Evolutionary conservation across 2,329 filamentous ascomycete genomes (phyloP), one percentile per base, ranked within the genome.

Genomic region (Aspergillus phoenicis): DNA sequence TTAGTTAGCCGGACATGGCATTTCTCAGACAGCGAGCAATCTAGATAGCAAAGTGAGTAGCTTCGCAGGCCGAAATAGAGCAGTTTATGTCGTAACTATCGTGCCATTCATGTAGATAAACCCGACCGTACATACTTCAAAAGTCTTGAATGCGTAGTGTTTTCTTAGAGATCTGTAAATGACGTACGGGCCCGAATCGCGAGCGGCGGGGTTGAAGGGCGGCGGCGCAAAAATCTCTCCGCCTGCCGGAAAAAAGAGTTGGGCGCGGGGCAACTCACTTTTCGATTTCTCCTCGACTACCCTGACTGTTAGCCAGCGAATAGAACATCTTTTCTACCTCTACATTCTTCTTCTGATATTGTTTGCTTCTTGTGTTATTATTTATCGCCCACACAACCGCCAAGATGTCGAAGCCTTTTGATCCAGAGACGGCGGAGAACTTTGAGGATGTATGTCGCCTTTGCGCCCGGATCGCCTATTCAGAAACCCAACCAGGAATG

Each of bases 371-470:
- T 8, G 41, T 36, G n/a, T 10, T 33, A 8, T 15, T 33, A 36
- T 17, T 15, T 26, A 11, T 10, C 30, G 17, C 8, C 47, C 22
- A 41, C 30, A 53, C 55, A 49, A 53, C 52, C 64, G 61, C 60
- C 65, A 74, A 71, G 52, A 77, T 77, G 75, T 73, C 75, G 52
- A 71, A 76, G 63, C 68, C 72, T 58, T 83, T 86, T 68, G 80
- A 86, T 62, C 77, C 85, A 24, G 86, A 90, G 72, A 79, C 87
- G 74, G 86, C 87, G 38, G 85, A 89, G 73, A 91, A 91, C 78
- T 82, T 88, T 66, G 86, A 89, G 77, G 87, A 89, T 78, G 86
- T 87, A 77, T 68, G 89, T 77, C 24, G 11, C 36, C 60, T 56
- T 54, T 57, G 52, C 39, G 28, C 45, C 26, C 17, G 10, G 28